Evolutionary conservation across 768 basidiomycete genomes (phyloP), one percentile per base, ranked within the genome.

Genomic region (Podaxis rugospora): DNA sequence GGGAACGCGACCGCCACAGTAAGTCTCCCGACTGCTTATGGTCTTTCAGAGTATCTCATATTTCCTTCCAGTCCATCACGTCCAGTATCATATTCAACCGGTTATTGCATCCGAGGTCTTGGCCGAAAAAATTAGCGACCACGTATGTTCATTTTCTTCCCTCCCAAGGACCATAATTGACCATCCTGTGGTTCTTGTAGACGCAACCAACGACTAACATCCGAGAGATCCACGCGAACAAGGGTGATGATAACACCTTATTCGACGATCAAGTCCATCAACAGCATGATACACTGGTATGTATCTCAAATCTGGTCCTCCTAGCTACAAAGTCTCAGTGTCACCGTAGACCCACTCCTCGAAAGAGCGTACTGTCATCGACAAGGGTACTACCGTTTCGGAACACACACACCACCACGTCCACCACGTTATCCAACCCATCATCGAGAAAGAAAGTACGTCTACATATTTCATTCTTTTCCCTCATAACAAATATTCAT

Each of bases 381-480:
- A 76, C 64, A 71, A 73, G 56, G 76, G 74, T 3, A 70, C 61
- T n/a, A 66, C 59, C 0, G 62, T 75, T 16, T 71, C 68, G 2
- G 74, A 76, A 55, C 63, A 66, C 6, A 59, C 70, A 16, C 72
- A 75, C 35, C 74, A 76, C 47, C 76, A 77, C 58, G 67, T 75
- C 28, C 72, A 76, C 49, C 74, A 77, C 35, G 65, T 76, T 28
- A 71, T 76, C 16, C 75, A 77, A 55, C 75, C 75, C 16, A 64
- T 77, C 23, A 73, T 76, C 46, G 68, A 76, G 65, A 75, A 76
- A 74, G 71, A 76, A 54, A 72, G 76, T 76, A 57, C 23, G 74
- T 66, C 2, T 27, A 13, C 4, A 10, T 42, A 39, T 50, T 47
- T 27, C 2, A 28, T n/a, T 50, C 10, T 40, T 36, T 11, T 23